Evolutionary conservation across 495 filamentous ascomycete species (phyloP).

Genomic region (Penicillium atrosanguineum): DNA sequence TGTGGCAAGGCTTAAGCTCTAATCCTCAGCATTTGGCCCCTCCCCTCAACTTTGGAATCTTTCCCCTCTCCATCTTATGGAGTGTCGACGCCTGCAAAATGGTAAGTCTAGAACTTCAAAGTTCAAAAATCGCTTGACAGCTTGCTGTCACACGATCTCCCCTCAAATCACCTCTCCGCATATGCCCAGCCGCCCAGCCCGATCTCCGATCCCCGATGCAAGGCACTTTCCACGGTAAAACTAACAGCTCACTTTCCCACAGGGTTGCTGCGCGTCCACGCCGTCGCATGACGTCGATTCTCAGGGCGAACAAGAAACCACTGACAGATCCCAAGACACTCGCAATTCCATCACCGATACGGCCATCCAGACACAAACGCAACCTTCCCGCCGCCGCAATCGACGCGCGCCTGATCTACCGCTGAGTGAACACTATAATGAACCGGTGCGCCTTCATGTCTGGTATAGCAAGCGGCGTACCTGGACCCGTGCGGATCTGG

Average conservation of each 20-base stretch:
- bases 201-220: background rate
- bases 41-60: constrained; percentile 3
- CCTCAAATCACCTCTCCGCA: background rate
- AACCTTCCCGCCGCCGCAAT: constrained; percentile 13
- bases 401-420: constrained; percentile 20
- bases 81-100: constrained; percentile 24
- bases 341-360: constrained; percentile 10
- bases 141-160: background rate
- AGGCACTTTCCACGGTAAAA: background rate
- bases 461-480: constrained; percentile 49
- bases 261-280: constrained; percentile 44
- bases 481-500: constrained; percentile 52
- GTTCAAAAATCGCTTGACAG: background rate
- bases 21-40: constrained; percentile 1
- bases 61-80: constrained; percentile 21
- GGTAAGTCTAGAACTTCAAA: constrained; percentile 18
- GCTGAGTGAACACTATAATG: constrained; percentile 48
- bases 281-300: constrained; percentile 34
- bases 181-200: background rate
- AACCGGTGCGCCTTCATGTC: constrained; percentile 47
- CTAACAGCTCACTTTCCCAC: background rate
- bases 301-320: constrained; percentile 9
- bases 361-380: constrained; percentile 2
- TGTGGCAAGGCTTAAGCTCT: background rate
- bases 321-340: constrained; percentile 15